phyloP scores from a whole-genome alignment of 2,329 filamentous ascomycete species.

The Lachnum nothofagi region DNA sequence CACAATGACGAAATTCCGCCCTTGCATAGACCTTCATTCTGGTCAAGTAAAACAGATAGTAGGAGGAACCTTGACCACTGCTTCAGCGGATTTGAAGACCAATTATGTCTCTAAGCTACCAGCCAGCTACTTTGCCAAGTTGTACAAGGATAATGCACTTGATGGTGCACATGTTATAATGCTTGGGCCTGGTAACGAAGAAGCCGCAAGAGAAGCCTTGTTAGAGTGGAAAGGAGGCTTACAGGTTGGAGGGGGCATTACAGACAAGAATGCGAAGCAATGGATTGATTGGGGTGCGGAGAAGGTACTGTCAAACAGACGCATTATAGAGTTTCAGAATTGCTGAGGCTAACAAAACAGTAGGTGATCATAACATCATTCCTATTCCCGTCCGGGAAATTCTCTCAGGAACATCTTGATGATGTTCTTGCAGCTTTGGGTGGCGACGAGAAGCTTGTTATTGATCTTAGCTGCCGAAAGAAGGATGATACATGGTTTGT shows the following conservation, averaged over 20 bases:
- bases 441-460: constrained; percentile 79
- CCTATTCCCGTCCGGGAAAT: constrained; percentile 79
- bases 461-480: constrained; percentile 86
- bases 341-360: constrained; percentile 19
- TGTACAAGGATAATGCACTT: constrained; percentile 73
- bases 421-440: constrained; percentile 67
- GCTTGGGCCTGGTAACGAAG: constrained; percentile 83
- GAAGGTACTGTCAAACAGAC: constrained; percentile 58
- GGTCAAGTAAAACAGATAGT: constrained; percentile 98
- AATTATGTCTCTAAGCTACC: constrained; percentile 88
- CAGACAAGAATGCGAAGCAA: constrained; percentile 70
- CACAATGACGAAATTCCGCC: constrained; percentile 85
- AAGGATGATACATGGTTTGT: constrained; percentile 78
- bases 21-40: constrained; percentile 96
- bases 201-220: constrained; percentile 72
- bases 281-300: constrained; percentile 88
- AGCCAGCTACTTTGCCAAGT: constrained; percentile 70
- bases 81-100: constrained; percentile 66
- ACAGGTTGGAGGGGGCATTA: constrained; percentile 93
- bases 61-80: constrained; percentile 77
- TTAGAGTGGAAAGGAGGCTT: constrained; percentile 71
- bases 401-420: constrained; percentile 71
- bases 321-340: background rate
- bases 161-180: constrained; percentile 91
- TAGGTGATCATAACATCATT: constrained; percentile 97